Base-by-base conservation (phyloP, 495 filamentous ascomycete genomes). In the Talaromyces stipitatus region DNA sequence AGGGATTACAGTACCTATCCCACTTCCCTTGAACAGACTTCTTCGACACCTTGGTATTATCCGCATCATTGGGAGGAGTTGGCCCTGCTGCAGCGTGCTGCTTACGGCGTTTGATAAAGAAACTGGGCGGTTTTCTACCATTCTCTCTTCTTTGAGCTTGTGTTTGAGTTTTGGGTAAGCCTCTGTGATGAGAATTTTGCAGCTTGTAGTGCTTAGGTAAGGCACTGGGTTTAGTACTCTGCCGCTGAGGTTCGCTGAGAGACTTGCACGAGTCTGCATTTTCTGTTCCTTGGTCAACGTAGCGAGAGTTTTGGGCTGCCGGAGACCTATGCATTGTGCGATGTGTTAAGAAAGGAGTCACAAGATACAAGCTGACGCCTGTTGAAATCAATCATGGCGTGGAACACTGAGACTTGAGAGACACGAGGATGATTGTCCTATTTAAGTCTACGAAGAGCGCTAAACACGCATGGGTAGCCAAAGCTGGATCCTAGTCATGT, bases 21-120 rank as follows among this genome's bases (percentile, higher is more conserved):
- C 18, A 55, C 22, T 55, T 55, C 24, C 46, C 46, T 58, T 41
- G 6, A 41, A 58, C 27, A 28, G 41, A 57, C 23, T 33, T 57
- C 27, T 45, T 48, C 45, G 11, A 50, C 5, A 57, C 28, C 18
- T 58, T 12, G 11, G 46, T 58, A 50, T 33, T 58, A 32, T 58
- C 29, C 26, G 29, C 6, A 24, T 28, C n/a, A 16, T 48, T 50
- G 16, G 16, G 29, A 23, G 33, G 56, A 50, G 46, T 58, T 33
- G 20, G 30, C 6, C 46, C 56, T 12, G 46, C 46, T 16, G 27
- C 28, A 58, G 30, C 18, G 22, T 56, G 24, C 16, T 56, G 26
- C 20, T 56, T 56, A 30, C 27, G 24, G 22, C 26, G 24, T 48
- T 56, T 9, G 41, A 56, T 46, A 48, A 27, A 56, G 45, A 47